phyloP scores from a whole-genome alignment of 2,329 filamentous ascomycete genomes.

The Fusarium humuli region DNA sequence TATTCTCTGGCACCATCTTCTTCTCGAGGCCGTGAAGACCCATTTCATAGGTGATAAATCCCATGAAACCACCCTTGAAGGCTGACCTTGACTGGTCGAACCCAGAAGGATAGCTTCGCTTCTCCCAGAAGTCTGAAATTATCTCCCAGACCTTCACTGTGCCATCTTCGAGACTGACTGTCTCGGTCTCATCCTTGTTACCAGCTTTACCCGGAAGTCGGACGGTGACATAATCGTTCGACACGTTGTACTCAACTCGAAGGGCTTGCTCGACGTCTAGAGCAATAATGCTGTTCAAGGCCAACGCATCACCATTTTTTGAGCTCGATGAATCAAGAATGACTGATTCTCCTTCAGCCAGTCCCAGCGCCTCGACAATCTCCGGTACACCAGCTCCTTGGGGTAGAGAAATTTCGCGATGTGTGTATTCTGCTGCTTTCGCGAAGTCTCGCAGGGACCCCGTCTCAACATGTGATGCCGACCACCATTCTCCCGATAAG shows the following conservation, averaged over 20 bases:
- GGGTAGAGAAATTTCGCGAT: conserved; percentile 58
- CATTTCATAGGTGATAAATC: conserved; percentile 87
- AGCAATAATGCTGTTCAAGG: conserved; percentile 79
- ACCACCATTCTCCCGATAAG: conserved; percentile 28
- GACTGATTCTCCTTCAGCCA: conserved; percentile 59
- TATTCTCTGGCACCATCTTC: conserved; percentile 42
- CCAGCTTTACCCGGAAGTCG: conserved; percentile 40
- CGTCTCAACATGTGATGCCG: background rate
- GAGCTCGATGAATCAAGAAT: conserved; percentile 71
- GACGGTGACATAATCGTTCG: conserved; percentile 54
- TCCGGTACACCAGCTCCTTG: conserved; percentile 62
- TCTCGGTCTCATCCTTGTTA: conserved; percentile 15
- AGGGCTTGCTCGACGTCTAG: conserved; percentile 68
- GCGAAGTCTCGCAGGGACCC: conserved; percentile 29
- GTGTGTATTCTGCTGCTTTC: conserved; percentile 51
- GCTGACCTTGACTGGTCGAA: conserved; percentile 52
- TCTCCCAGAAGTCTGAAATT: conserved; percentile 59
- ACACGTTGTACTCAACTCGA: conserved; percentile 68
- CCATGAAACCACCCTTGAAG: conserved; percentile 87
- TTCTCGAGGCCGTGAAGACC: conserved; percentile 64
- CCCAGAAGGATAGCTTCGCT: conserved; percentile 43
- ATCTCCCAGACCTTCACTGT: conserved; percentile 62
- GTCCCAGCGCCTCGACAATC: conserved; percentile 63
- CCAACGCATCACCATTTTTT: conserved; percentile 55
- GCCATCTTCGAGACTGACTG: conserved; percentile 42